Conservation (phyloP, 441 rosid genomes). For the Erysimum pusillum region DNA sequence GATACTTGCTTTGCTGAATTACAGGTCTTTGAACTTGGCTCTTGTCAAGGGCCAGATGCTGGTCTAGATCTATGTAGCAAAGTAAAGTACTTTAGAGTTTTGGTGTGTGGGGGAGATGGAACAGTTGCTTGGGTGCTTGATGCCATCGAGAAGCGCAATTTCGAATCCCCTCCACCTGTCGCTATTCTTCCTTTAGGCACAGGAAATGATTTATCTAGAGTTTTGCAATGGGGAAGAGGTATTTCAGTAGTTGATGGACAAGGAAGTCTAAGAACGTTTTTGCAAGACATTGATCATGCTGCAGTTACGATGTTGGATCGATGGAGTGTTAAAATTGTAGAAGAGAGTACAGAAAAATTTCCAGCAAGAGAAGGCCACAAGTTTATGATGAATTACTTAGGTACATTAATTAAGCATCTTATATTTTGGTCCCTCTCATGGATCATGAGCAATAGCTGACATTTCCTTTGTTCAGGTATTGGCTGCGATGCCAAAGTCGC, state of each 20-base stretch:
- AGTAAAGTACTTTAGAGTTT: constrained; percentile 66
- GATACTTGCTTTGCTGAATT: constrained; percentile 18
- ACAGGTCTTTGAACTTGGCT: constrained; percentile 71
- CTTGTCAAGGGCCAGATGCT: constrained; percentile 72
- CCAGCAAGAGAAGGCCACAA: constrained; percentile 55
- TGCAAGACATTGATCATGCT: constrained; percentile 68
- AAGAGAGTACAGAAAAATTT: constrained; percentile 51
- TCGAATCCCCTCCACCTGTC: constrained; percentile 77
- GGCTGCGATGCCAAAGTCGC: constrained; percentile 89
- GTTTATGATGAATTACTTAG: constrained; percentile 80
- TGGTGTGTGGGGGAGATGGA: constrained; percentile 86
- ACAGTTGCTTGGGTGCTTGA: constrained; percentile 81
- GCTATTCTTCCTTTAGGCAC: constrained; percentile 80
- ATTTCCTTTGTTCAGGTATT: constrained; percentile 57
- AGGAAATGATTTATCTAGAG: constrained; percentile 80
- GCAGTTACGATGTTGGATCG: constrained; percentile 82
- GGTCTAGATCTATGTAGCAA: constrained; percentile 66
- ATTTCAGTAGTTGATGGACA: constrained; percentile 64
- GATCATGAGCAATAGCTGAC: constrained; percentile 31
- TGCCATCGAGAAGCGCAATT: constrained; percentile 67
- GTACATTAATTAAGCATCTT: constrained; percentile 44
- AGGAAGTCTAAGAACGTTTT: constrained; percentile 61
- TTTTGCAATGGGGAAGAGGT: constrained; percentile 76
- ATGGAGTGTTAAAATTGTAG: constrained; percentile 65
- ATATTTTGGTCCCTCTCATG: constrained; percentile 28